These are phyloP conservation scores for Umbelopsis isabellina DNA, from an alignment of 192 early-diverging fungal genomes.

Conservation along the genomic window DNA sequence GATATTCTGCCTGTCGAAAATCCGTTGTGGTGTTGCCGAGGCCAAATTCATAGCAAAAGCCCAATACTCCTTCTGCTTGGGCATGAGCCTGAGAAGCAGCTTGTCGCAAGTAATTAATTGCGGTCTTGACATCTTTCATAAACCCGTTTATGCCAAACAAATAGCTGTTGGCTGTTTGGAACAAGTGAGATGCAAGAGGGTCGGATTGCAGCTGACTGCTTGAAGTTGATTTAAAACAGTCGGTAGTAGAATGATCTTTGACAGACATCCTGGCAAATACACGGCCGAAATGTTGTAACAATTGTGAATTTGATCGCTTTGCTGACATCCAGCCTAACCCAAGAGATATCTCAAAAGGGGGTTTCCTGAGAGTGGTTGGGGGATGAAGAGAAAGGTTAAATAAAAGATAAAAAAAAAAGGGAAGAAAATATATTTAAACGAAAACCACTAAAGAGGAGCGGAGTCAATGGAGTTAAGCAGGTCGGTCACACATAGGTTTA, in stretches of 20 bases:
- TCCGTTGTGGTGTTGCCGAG: constrained; percentile 63
- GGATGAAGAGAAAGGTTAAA: neutral
- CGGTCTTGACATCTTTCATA: constrained; percentile 46
- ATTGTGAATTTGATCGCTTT: constrained; percentile 20
- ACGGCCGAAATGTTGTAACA: constrained; percentile 16
- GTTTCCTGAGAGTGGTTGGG: constrained; percentile 8
- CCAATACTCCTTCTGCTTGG: constrained; percentile 66
- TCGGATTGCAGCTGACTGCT: neutral
- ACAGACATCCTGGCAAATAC: constrained; percentile 17
- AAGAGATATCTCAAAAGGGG: constrained; percentile 5
- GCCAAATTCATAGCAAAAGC: constrained; percentile 88
- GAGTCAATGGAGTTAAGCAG: constrained; percentile 11
- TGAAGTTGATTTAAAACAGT: neutral
- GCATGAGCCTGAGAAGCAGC: constrained; percentile 51
- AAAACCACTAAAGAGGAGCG: constrained; percentile 23
- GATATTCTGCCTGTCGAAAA: constrained; percentile 62
- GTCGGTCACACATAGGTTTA: constrained; percentile 10
- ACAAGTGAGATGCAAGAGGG: constrained; percentile 24
- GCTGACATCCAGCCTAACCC: constrained; percentile 4
- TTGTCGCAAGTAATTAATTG: constrained; percentile 53
- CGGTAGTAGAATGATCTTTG: constrained; percentile 2
- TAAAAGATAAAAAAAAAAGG: constrained; percentile 1
- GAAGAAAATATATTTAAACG: neutral
- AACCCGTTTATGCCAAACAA: constrained; percentile 58
- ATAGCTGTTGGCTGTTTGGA: constrained; percentile 33